phyloP scores from a whole-genome alignment of 768 basidiomycete genomes.

The Amanita inopinata region DNA sequence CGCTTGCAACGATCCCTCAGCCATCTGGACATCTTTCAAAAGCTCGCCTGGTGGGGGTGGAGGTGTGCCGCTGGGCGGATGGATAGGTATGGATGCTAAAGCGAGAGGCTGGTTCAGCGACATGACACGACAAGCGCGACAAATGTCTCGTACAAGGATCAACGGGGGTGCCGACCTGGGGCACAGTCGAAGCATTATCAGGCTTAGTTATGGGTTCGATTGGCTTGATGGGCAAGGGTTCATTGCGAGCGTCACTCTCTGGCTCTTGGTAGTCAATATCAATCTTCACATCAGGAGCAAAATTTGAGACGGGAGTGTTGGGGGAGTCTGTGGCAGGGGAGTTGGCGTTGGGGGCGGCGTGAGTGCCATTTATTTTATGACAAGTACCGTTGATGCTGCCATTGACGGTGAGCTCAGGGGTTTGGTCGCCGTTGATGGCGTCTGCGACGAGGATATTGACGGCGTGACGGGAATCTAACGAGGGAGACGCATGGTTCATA shows the following conservation, averaged over 20 bases:
- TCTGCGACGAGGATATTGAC: conserved; percentile 31
- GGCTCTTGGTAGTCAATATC: conserved; percentile 51
- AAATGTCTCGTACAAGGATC: conserved; percentile 41
- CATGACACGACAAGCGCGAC: conserved; percentile 12
- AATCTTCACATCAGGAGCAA: conserved; percentile 48
- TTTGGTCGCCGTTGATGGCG: conserved; percentile 20
- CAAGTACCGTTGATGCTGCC: conserved; percentile 28
- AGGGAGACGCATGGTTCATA: conserved; percentile 48
- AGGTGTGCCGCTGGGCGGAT: conserved; percentile 36
- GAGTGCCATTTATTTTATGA: conserved; percentile 21
- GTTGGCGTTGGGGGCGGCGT: conserved; percentile 22
- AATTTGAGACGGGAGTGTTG: conserved; percentile 48
- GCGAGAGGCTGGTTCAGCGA: conserved; percentile 14
- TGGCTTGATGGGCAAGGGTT: conserved; percentile 42
- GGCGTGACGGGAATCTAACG: conserved; percentile 26
- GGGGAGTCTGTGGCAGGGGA: conserved; percentile 44
- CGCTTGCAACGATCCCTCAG: conserved; percentile 29
- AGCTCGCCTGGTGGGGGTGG: conserved; percentile 32
- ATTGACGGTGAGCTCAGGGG: conserved; percentile 24
- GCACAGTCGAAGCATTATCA: conserved; percentile 34
- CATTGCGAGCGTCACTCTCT: conserved; percentile 60
- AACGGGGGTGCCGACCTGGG: conserved; percentile 32
- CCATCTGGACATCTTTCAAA: conserved; percentile 49
- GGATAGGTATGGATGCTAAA: conserved; percentile 33
- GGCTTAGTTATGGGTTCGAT: conserved; percentile 27